Evolutionary conservation across 2,329 filamentous ascomycete species (phyloP).

Genomic region (Beauveria varroae): DNA sequence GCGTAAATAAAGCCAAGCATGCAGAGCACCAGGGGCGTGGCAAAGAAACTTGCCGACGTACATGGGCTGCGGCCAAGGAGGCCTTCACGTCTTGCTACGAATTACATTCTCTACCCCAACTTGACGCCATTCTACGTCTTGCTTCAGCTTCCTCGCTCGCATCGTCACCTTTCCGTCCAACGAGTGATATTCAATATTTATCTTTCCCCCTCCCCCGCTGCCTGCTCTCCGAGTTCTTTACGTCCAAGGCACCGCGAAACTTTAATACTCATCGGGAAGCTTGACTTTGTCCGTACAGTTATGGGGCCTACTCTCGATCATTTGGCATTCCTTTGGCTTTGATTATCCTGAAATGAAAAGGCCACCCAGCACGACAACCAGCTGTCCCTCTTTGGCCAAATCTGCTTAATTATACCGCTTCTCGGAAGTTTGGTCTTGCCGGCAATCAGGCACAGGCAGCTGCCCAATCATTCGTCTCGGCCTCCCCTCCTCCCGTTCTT

Average conservation of each 20-base stretch:
- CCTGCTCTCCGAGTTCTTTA: background rate
- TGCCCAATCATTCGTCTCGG: background rate
- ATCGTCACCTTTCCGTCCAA: background rate
- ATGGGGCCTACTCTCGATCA: conserved; percentile 6
- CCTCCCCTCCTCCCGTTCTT: background rate
- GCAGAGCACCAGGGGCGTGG: background rate
- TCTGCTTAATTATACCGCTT: background rate
- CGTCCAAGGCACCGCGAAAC: conserved; percentile 1
- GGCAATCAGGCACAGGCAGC: background rate
- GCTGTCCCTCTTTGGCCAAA: background rate
- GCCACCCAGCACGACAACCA: background rate
- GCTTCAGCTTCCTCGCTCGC: background rate
- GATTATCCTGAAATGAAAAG: background rate
- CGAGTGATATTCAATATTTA: background rate
- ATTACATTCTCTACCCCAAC: background rate
- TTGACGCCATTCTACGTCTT: background rate
- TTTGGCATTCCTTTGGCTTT: background rate
- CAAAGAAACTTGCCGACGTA: background rate
- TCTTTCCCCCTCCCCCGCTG: background rate
- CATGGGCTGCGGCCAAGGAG: background rate
- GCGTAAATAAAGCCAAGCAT: background rate
- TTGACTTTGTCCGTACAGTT: background rate
- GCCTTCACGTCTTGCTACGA: background rate
- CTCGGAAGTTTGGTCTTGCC: background rate
- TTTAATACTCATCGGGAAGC: background rate